Percentiles rank a stretch among this genome's conserved stretches.
phyloP scores from a whole-genome alignment of 345 rosid species.

The Syzygium oleosum region DNA sequence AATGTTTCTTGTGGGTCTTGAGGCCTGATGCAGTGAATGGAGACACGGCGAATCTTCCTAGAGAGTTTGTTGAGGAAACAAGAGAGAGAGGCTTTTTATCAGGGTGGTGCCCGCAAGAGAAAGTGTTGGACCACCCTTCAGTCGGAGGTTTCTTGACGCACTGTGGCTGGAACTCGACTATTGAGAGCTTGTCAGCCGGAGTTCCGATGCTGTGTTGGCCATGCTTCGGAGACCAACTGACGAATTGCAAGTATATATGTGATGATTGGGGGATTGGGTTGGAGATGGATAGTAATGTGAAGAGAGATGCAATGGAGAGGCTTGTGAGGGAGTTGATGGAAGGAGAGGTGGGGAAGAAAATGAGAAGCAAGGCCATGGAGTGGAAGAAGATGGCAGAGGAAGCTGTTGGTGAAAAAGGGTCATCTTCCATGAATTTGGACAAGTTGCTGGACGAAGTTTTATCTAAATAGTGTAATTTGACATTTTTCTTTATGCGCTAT shows the following conservation, averaged over 20 bases:
- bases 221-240: neutral
- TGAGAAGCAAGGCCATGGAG: conserved; percentile 8
- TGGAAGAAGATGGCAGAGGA: conserved; percentile 22
- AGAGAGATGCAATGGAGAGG: conserved; percentile 19
- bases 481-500: neutral
- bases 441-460: neutral
- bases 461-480: too few relatives aligned
- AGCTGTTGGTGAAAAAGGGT: neutral
- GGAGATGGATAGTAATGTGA: conserved; percentile 4
- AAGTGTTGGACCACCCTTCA: conserved; percentile 3
- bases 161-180: conserved; percentile 9
- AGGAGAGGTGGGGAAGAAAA: conserved; percentile 11
- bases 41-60: neutral
- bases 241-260: conserved; percentile 10
- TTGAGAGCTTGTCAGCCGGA: conserved; percentile 3
- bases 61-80: neutral
- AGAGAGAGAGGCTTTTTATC: neutral
- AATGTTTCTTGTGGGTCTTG: conserved; percentile 8
- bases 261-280: conserved; percentile 23
- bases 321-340: conserved; percentile 26
- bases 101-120: conserved; percentile 10
- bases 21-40: conserved; percentile 8
- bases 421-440: conserved; percentile 8
- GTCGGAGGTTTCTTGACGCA: conserved; percentile 10
- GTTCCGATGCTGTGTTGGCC: conserved; percentile 19